A percentile compares a stretch with the other conserved stretches of the same genome.
These are phyloP conservation scores for Chaetomium sp. DNA, from an alignment of 2,329 filamentous ascomycete species.

Conservation along the genomic window DNA sequence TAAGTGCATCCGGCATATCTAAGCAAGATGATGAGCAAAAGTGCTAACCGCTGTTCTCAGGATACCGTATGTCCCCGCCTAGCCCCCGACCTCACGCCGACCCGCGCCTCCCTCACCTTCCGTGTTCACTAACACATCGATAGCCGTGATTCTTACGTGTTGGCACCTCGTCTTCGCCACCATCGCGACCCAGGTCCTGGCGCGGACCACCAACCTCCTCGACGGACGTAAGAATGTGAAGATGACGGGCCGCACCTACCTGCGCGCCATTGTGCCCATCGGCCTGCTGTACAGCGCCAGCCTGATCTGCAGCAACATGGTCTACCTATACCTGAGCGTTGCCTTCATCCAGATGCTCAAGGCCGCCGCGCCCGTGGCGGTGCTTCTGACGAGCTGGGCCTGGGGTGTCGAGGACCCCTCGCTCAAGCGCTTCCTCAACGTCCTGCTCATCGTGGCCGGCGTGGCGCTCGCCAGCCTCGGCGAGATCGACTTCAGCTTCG, in stretches of 20 bases:
- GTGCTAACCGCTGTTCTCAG: constrained; percentile 36
- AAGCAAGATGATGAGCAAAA: neutral
- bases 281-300: constrained; percentile 91
- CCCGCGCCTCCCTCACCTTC: neutral
- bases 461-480: constrained; percentile 58
- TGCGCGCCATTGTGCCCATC: constrained; percentile 89
- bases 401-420: constrained; percentile 55
- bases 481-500: constrained; percentile 68
- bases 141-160: constrained; percentile 77
- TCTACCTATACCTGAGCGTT: constrained; percentile 90
- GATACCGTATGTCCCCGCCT: constrained; percentile 47
- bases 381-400: constrained; percentile 66
- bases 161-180: constrained; percentile 94
- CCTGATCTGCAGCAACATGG: constrained; percentile 91
- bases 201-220: constrained; percentile 81
- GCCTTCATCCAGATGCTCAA: constrained; percentile 99
- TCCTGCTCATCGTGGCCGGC: constrained; percentile 55
- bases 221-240: constrained; percentile 92
- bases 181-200: constrained; percentile 86
- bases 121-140: constrained; percentile 16
- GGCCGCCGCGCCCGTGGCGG: constrained; percentile 67
- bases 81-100: neutral
- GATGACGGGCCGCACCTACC: constrained; percentile 90
- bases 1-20: constrained; percentile 48
- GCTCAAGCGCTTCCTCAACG: constrained; percentile 49